Percentiles rank a stretch among this genome's conserved stretches.
phyloP scores from a whole-genome alignment of 1,139 yeast genomes.

The Chernovozyma sophiae-reginae region DNA sequence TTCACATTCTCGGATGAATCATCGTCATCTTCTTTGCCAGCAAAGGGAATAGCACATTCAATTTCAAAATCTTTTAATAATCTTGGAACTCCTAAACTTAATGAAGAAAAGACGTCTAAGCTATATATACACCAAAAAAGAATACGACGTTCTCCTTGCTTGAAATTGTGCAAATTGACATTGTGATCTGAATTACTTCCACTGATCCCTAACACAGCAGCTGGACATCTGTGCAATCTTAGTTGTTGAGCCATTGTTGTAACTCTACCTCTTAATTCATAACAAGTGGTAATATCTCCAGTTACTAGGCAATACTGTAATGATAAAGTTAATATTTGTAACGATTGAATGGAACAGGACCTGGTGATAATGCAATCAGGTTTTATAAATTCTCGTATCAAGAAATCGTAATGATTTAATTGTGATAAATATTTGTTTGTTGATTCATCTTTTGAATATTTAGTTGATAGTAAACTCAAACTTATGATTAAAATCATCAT shows the following conservation, averaged over 20 bases:
- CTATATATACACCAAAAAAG: slow-evolving; percentile 82
- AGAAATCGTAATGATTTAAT: slow-evolving; percentile 45
- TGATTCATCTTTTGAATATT: slow-evolving; percentile 19
- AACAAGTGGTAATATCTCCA: slow-evolving; percentile 72
- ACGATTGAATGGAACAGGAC: slow-evolving; percentile 61
- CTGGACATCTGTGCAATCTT: slow-evolving; percentile 82
- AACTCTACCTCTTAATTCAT: slow-evolving; percentile 70
- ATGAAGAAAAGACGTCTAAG: slow-evolving; percentile 70
- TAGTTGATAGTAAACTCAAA: slow-evolving; percentile 49
- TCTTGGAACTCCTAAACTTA: slow-evolving; percentile 79
- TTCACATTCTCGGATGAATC: slow-evolving; percentile 45
- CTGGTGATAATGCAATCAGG: slow-evolving; percentile 49
- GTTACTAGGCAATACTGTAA: slow-evolving; percentile 67
- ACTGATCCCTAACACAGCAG: slow-evolving; percentile 59
- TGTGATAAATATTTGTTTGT: slow-evolving; percentile 17
- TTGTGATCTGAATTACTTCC: slow-evolving; percentile 44
- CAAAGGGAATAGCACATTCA: slow-evolving; percentile 80
- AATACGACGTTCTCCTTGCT: slow-evolving; percentile 79
- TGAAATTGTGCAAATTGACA: slow-evolving; percentile 46
- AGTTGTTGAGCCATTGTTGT: slow-evolving; percentile 84
- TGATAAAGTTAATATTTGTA: slow-evolving; percentile 67
- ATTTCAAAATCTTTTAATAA: slow-evolving; percentile 74
- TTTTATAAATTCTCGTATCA: slow-evolving; percentile 51
- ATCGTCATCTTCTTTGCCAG: slow-evolving; percentile 48
- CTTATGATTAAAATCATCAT: slow-evolving; percentile 55